Base-by-base conservation (phyloP, 2,329 filamentous ascomycete genomes). In the Colletotrichum theobromicola region DNA sequence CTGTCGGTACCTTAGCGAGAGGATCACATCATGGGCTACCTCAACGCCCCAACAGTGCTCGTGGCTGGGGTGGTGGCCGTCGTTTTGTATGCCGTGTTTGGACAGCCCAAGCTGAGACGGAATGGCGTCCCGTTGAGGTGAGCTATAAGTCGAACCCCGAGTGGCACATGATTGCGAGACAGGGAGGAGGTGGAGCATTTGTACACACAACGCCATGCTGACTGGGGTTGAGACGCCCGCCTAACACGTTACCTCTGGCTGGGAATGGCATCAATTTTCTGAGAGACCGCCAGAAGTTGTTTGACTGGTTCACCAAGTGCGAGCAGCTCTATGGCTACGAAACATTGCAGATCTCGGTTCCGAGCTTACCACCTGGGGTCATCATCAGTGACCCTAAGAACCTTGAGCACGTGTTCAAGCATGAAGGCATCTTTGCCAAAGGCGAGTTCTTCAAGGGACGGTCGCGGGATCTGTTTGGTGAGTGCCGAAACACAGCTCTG, bases 221-320 rank as follows among this genome's bases (percentile, higher is more conserved):
- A 75, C 65, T 61, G 37, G 37, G 8, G 15, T n/a, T 57, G 69
- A 89, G 87, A 69, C 86, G 84, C 65, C 86, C 89, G 0, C 87
- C 88, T 4, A 84, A 88, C 70, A 89, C 88, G 4, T 80, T 90
- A 2, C 91, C 91, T 0, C 73, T 93, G 3, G 84, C 88, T 6
- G 91, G 91, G 30, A 93, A 93, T 77, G 91, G 91, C 7, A 85
- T 93, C 60, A 81, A 89, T 9, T 93, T 93, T 78, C 83, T 93
- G 2, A 90, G 88, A 77, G 85, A 89, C 3, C 88, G 91, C 5
- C 88, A 92, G 78, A 88, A 87, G 67, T 86, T 93, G 7, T 91
- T 93, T 76, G 82, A 87, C 9, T 93, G 91, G 91, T 93, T 93
- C 79, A 86, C 88, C 62, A 86, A 85, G 76, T 91, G 90, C 77